These are phyloP conservation scores for Cryphonectria carpinicola DNA, from an alignment of 2,329 filamentous ascomycete genomes.

Conservation along the genomic window DNA sequence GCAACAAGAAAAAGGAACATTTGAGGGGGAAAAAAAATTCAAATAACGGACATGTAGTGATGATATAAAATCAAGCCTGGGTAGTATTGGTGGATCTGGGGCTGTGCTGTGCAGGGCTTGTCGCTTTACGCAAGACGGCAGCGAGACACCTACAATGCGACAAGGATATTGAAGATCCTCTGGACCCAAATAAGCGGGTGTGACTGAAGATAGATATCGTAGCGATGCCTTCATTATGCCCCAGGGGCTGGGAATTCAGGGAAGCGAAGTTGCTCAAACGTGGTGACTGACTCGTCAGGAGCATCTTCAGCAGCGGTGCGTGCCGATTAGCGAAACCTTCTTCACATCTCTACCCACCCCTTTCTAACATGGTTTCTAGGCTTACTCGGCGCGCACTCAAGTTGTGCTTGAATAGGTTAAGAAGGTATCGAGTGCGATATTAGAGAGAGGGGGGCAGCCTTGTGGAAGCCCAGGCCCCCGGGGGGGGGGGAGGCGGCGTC, in stretches of 20 bases:
- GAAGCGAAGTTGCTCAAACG: conserved; percentile 9
- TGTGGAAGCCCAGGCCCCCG: too few species aligned
- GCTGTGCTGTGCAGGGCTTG: background rate
- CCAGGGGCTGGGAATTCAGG: conserved; percentile 2
- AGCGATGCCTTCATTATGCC: background rate
- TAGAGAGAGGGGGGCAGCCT: background rate
- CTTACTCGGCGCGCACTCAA: background rate
- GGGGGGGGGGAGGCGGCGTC: background rate
- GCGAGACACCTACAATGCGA: background rate
- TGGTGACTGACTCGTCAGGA: conserved; percentile 8
- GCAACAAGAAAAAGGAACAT: too few species aligned
- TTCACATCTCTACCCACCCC: background rate
- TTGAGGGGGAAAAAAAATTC: background rate
- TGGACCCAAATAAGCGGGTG: background rate
- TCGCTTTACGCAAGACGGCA: background rate
- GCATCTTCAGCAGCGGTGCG: background rate
- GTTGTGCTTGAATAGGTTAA: too few species aligned
- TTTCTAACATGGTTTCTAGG: background rate
- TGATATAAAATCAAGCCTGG: background rate
- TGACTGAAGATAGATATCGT: background rate
- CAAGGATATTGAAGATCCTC: background rate
- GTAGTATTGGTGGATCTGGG: background rate
- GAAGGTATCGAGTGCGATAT: too few species aligned
- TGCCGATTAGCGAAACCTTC: background rate
- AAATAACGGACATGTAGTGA: background rate